These are phyloP conservation scores for Barnettozyma salicaria DNA, from an alignment of 805 yeast species.

Conservation along the genomic window DNA sequence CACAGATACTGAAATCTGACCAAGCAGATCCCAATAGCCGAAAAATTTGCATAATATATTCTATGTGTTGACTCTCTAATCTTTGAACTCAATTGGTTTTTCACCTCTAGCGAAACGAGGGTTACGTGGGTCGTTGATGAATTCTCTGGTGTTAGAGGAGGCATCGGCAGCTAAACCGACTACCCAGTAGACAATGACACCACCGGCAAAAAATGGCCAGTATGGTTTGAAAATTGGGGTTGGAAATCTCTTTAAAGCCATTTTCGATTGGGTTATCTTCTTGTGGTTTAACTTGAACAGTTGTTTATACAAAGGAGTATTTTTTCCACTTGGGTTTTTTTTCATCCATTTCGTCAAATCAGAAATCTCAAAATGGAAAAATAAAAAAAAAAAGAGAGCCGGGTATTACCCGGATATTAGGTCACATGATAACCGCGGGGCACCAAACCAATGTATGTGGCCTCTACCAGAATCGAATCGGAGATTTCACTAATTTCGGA, in stretches of 20 bases:
- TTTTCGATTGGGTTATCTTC: too few species aligned
- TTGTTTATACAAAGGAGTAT: too few species aligned
- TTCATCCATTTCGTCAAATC: too few species aligned
- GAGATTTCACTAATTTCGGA: background rate
- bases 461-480: too few species aligned
- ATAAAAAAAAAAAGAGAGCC: too few species aligned
- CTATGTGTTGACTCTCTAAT: conserved; percentile 9
- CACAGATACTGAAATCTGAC: conserved; percentile 3
- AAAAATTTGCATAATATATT: background rate
- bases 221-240: conserved; percentile 52
- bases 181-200: conserved; percentile 66
- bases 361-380: too few species aligned
- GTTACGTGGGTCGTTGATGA: conserved; percentile 92
- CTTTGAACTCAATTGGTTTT: conserved; percentile 36
- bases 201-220: conserved; percentile 90
- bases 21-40: conserved; percentile 1
- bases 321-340: too few species aligned
- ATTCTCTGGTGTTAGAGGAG: conserved; percentile 69
- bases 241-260: conserved; percentile 36
- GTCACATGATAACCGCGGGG: too few species aligned
- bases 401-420: too few species aligned
- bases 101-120: conserved; percentile 74
- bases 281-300: too few species aligned
- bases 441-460: too few species aligned
- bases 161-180: conserved; percentile 64